A percentile compares a stretch with the other conserved stretches of the same genome.
Evolutionary conservation across 352 stramenopile species (phyloP).

Genomic region (Thalassiosira livingstoniorum): DNA sequence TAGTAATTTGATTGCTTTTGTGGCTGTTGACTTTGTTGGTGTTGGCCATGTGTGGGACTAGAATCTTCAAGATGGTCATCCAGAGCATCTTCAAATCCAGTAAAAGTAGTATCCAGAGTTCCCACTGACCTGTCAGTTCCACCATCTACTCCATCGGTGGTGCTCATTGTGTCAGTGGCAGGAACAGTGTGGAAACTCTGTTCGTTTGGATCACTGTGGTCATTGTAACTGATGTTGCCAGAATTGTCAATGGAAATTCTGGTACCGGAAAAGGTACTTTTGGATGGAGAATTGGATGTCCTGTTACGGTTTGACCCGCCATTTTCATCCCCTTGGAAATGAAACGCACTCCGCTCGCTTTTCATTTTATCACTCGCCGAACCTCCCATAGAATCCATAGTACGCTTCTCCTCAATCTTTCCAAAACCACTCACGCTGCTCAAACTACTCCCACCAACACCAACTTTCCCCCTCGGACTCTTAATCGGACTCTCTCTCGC

Average conservation of each 20-base stretch:
- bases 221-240: too few relatives aligned
- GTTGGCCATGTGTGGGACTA: neutral
- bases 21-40: neutral
- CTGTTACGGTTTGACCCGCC: too few relatives aligned
- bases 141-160: neutral
- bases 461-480: neutral
- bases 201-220: neutral
- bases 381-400: too few relatives aligned
- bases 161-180: neutral
- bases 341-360: too few relatives aligned
- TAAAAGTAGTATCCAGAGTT: neutral
- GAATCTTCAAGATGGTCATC: neutral
- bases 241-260: too few relatives aligned
- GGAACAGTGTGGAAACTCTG: neutral
- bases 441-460: too few relatives aligned
- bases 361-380: too few relatives aligned
- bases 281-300: too few relatives aligned
- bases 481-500: neutral
- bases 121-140: neutral
- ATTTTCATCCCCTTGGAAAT: too few relatives aligned
- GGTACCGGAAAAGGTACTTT: too few relatives aligned
- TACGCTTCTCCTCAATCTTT: too few relatives aligned
- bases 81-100: neutral
- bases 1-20: neutral
- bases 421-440: too few relatives aligned